Evolutionary conservation across 805 yeast genomes (phyloP).

Genomic region (Phaffomyces antillensis): DNA sequence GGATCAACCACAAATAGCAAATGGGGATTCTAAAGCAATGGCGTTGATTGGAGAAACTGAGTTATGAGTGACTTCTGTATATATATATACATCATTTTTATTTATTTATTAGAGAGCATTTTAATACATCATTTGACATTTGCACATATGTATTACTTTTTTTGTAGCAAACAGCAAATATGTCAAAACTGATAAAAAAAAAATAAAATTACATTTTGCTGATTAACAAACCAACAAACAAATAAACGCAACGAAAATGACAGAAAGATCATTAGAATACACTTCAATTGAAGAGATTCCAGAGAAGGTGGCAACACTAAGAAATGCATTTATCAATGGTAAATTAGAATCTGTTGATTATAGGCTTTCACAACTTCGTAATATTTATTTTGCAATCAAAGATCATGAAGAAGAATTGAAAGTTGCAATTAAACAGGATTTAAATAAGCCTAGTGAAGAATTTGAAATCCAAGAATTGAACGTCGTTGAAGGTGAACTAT

Average conservation of each 20-base stretch:
- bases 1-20: constrained; percentile 49
- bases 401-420: constrained; percentile 50
- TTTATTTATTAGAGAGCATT: constrained; percentile 1
- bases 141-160: not conserved
- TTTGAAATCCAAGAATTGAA: constrained; percentile 52
- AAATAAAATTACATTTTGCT: too few species aligned
- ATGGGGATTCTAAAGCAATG: constrained; percentile 74
- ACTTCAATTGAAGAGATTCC: constrained; percentile 7
- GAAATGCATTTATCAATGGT: constrained; percentile 30
- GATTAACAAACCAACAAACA: not conserved
- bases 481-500: constrained; percentile 46
- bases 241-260: not conserved
- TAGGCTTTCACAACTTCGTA: constrained; percentile 58
- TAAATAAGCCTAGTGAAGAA: constrained; percentile 59
- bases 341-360: constrained; percentile 44
- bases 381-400: constrained; percentile 54
- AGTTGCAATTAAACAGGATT: constrained; percentile 58
- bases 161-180: not conserved
- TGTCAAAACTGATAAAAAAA: not conserved
- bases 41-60: constrained; percentile 35
- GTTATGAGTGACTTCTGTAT: not conserved
- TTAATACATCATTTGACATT: not conserved
- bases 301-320: constrained; percentile 2
- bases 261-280: constrained; percentile 1
- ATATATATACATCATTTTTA: not conserved